Base-by-base conservation (phyloP, 495 filamentous ascomycete species). In the Endocarpon pusillum region DNA sequence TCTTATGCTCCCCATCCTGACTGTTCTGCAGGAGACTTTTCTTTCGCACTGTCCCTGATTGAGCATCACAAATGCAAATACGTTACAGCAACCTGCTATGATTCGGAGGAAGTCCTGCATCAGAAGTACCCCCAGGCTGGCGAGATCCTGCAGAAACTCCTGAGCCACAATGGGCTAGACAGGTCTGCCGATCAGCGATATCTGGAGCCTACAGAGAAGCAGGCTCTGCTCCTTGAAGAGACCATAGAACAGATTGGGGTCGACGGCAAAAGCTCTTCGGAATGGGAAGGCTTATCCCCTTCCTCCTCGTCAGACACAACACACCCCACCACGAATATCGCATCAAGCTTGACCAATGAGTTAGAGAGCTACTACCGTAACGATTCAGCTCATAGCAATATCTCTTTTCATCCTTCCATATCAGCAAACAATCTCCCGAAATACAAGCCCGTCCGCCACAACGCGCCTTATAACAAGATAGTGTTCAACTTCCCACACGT, bases 401-500 rank as follows among this genome's bases (percentile, higher is more conserved):
- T 31, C 28, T 31, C 28, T 17, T 15, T 31, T 17, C 28, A 31
- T 17, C 28, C 14, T 17, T 31, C 28, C 28, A 31, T 31, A n/a
- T 14, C 28, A n/a, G 28, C 28, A n/a, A 5, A 7, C 28, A n/a
- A 31, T 17, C 28, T 31, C 28, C 28, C 28, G 19, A 18, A 21
- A 5, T 21, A 24, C 33, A 23, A 4, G 24, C 33, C 33, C 16
- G 19, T 28, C 19, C 19, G 2, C 33, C 15, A 24, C 33, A 12
- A 4, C 14, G 9, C 2, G 5, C 33, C 20, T 10, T 35, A 24
- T 21, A 78, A 92, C 49, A 58, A 69, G 22, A 73, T 94, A 32
- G 67, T 83, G 31, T 97, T 94, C 66, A 92, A 94, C 60, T 97
- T 97, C 55, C 89, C 89, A 30, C 89, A 97, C 55, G 77, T 92